These are phyloP conservation scores for Paecilomyces niveus DNA, from an alignment of 2,329 filamentous ascomycete species.

Conservation along the genomic window DNA sequence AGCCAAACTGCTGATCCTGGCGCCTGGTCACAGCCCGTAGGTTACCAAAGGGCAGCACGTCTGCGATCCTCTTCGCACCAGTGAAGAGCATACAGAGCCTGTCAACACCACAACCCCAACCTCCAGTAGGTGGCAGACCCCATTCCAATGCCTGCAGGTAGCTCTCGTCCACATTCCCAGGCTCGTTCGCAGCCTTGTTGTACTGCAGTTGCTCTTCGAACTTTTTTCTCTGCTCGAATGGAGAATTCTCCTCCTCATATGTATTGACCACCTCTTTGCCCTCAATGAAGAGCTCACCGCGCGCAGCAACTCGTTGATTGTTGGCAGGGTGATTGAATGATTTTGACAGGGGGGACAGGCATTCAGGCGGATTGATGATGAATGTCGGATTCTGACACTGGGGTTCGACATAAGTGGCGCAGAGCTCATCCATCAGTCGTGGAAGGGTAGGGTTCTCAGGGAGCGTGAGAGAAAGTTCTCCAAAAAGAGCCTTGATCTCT, in stretches of 20 bases:
- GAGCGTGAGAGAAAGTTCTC: constrained; percentile 40
- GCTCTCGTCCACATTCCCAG: constrained; percentile 60
- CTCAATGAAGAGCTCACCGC: constrained; percentile 76
- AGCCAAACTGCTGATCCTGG: constrained; percentile 1
- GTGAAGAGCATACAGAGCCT: constrained; percentile 85
- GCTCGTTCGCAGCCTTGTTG: constrained; percentile 42
- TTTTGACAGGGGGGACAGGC: constrained; percentile 86
- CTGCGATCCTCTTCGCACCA: constrained; percentile 69
- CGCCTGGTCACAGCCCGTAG: constrained; percentile 49
- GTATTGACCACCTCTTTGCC: constrained; percentile 85
- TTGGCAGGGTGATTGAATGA: constrained; percentile 65
- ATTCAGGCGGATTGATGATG: constrained; percentile 82
- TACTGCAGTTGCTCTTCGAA: constrained; percentile 56
- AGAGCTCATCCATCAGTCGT: constrained; percentile 74
- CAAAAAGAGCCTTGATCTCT: constrained; percentile 52
- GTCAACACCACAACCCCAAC: constrained; percentile 93
- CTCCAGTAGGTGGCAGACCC: constrained; percentile 89
- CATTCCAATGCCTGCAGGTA: constrained; percentile 81
- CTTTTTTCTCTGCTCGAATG: constrained; percentile 76
- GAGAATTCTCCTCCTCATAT: constrained; percentile 97
- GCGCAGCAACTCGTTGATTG: constrained; percentile 67
- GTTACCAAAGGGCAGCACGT: constrained; percentile 84
- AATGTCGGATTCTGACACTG: constrained; percentile 68
- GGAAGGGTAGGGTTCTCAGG: constrained; percentile 53
- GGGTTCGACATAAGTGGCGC: constrained; percentile 69